Evolutionary conservation across 208 protist species (phyloP).

Genomic region (Acanthamoeba royreba): DNA sequence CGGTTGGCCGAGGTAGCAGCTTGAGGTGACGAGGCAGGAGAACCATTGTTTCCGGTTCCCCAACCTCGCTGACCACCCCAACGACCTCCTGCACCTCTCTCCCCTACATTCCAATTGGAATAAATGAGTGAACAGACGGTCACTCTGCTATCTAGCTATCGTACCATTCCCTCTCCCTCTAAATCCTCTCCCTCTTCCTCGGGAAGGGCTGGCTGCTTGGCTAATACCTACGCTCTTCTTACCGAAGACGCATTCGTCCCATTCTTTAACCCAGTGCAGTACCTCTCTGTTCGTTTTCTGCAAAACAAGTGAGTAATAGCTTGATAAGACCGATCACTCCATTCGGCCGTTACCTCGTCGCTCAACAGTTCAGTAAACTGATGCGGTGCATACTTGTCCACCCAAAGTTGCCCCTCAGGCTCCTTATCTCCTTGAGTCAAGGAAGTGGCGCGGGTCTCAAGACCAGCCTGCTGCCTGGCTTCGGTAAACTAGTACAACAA

Average conservation of each 20-base stretch:
- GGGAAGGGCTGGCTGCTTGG: neutral
- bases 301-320: neutral
- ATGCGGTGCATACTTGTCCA: slow-evolving; percentile 26
- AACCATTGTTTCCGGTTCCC: neutral
- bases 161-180: no score
- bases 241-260: slow-evolving; percentile 45
- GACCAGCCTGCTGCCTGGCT: neutral
- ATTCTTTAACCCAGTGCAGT: slow-evolving; percentile 32
- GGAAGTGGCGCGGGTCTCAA: neutral
- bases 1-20: neutral
- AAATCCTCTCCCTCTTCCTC: neutral
- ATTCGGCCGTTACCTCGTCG: neutral
- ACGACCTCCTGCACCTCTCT: neutral
- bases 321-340: neutral
- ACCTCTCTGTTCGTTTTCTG: slow-evolving; percentile 47
- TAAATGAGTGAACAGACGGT: no score
- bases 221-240: neutral
- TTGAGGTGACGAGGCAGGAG: neutral
- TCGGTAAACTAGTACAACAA: neutral
- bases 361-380: slow-evolving; percentile 17
- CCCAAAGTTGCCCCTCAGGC: neutral
- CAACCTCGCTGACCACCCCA: neutral
- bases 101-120: no score
- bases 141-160: neutral
- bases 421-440: neutral